A percentile compares a stretch with the other conserved stretches of the same genome.
Evolutionary conservation across 140 eudicot genomes (phyloP).

Genomic region (Flaveria floridana): DNA sequence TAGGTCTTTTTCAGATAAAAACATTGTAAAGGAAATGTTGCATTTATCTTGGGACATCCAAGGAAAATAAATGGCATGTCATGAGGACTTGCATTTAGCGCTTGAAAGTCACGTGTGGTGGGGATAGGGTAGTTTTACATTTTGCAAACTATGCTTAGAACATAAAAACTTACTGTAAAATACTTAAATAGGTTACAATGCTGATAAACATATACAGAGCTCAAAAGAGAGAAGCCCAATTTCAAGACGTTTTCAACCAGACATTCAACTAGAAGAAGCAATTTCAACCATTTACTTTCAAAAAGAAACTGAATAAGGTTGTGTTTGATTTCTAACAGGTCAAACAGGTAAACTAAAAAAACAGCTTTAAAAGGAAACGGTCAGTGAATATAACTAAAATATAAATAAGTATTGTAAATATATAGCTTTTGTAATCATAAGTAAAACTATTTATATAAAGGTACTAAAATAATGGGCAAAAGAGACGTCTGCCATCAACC

Average conservation of each 20-base stretch:
- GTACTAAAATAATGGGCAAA: too few species aligned
- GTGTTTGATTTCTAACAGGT: slow-evolving; percentile 3
- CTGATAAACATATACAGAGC: slow-evolving; percentile 8
- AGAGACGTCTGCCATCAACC: too few species aligned
- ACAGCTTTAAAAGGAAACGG: neutral
- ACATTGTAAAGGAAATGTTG: neutral
- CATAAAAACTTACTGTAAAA: neutral
- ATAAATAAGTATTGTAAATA: neutral
- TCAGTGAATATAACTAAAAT: neutral
- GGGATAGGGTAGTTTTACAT: neutral
- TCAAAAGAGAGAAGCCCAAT: slow-evolving; percentile 5
- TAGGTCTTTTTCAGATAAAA: neutral
- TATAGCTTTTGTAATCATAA: neutral
- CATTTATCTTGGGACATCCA: neutral
- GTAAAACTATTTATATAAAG: neutral
- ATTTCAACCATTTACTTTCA: neutral
- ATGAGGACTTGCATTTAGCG: neutral
- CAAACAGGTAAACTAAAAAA: neutral
- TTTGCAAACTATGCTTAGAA: neutral
- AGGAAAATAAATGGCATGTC: neutral
- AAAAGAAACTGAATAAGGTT: neutral
- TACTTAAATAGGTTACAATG: neutral
- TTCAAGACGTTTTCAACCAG: neutral
- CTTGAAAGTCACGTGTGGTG: slow-evolving; percentile 1
- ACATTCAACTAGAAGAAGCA: neutral